Percentiles rank a stretch among this genome's conserved stretches.
These are phyloP conservation scores for Picea glauca DNA, from an alignment of 75 land plant genomes.

Conservation along the genomic window DNA sequence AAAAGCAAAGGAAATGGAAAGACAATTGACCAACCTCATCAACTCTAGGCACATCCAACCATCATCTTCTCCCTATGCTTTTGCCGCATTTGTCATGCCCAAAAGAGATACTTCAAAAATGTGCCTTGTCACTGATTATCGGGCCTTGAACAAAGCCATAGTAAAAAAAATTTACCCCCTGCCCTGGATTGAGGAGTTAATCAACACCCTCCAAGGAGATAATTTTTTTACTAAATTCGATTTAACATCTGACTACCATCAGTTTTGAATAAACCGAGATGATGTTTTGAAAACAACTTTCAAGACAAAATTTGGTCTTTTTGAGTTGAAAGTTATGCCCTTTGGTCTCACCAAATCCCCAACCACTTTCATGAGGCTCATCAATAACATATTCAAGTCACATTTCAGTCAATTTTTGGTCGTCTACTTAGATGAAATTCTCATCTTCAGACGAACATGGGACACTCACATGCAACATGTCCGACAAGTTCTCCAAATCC, in stretches of 20 bases:
- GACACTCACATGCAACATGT: not conserved
- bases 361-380: not conserved
- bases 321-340: constrained; percentile 18
- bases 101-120: not conserved
- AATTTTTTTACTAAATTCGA: not conserved
- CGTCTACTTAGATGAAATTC: not conserved
- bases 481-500: not conserved
- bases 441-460: not conserved
- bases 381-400: not conserved
- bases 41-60: not conserved
- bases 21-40: too few species aligned
- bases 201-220: not conserved
- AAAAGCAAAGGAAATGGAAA: too few species aligned
- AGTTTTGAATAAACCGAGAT: not conserved
- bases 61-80: not conserved
- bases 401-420: not conserved
- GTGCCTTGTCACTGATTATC: not conserved
- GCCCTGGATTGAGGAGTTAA: not conserved
- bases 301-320: constrained; percentile 1
- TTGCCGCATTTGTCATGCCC: not conserved
- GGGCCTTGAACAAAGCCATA: not conserved
- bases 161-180: constrained; percentile 3
- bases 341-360: constrained; percentile 15
- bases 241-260: not conserved
- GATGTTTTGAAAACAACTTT: constrained; percentile 2